Percentiles rank a stretch among this genome's conserved stretches.
These are phyloP conservation scores for Gelatoporia subvermispora DNA, from an alignment of 768 basidiomycete species.

Conservation along the genomic window DNA sequence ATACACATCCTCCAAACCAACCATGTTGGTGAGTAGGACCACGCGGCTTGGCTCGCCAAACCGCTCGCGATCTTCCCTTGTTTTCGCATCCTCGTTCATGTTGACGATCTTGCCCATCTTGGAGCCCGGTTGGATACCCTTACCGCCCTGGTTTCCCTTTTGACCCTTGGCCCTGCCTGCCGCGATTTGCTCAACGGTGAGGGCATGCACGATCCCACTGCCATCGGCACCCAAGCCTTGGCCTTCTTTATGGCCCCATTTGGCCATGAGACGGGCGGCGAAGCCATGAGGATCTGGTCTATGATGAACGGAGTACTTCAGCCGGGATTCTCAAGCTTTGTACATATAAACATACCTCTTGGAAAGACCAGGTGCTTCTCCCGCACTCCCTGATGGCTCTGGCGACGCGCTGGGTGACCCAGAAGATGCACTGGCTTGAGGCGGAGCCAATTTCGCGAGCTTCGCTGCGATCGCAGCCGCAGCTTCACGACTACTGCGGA, in stretches of 20 bases:
- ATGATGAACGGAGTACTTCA: not conserved
- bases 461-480: slow-evolving; percentile 82
- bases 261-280: slow-evolving; percentile 87
- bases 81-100: slow-evolving; percentile 78
- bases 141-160: slow-evolving; percentile 33
- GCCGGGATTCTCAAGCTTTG: not conserved
- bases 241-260: slow-evolving; percentile 94
- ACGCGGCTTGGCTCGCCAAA: slow-evolving; percentile 91
- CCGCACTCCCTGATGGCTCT: slow-evolving; percentile 13
- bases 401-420: slow-evolving; percentile 25
- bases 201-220: slow-evolving; percentile 83
- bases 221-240: slow-evolving; percentile 86
- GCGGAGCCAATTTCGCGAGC: slow-evolving; percentile 50
- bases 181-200: slow-evolving; percentile 70
- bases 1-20: slow-evolving; percentile 75
- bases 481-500: slow-evolving; percentile 46
- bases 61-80: slow-evolving; percentile 69
- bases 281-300: slow-evolving; percentile 68
- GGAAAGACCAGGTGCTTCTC: slow-evolving; percentile 23
- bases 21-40: slow-evolving; percentile 88
- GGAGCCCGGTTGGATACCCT: slow-evolving; percentile 40
- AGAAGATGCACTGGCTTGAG: slow-evolving; percentile 14
- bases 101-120: slow-evolving; percentile 90
- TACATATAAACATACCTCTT: too few species aligned
- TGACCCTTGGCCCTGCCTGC: slow-evolving; percentile 27